Evolutionary conservation across 768 basidiomycete species (phyloP), one percentile per base, ranked within the genome.

Genomic region (Leccinum truebloodii): DNA sequence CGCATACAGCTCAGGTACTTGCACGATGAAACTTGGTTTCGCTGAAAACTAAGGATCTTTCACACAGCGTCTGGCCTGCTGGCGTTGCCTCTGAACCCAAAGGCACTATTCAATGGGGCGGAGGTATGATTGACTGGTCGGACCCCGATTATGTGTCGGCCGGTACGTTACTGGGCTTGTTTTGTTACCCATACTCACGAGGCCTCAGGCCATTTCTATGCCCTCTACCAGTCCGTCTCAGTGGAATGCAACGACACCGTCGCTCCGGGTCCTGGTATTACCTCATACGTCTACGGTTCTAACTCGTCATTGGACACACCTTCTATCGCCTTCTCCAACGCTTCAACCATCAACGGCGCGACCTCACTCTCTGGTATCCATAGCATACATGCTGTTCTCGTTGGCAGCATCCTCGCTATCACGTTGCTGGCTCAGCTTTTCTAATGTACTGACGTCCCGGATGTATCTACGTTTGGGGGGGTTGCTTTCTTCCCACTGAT

Each of bases 71-170:
- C 56, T 94, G 92, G 92, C 88, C 92, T n/a, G 88, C 89, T 6
- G 93, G 92, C 34, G 86, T 90, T 67, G 59, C 78, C 41, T 68
- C 79, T 9, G 80, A 78, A 35, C 78, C 90, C 8, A 74, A 77
- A 53, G 93, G 93, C 26, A 93, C 89, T 8, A 75, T 95, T 35
- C 66, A 83, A 58, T 95, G 93, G 92, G 81, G 86, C 16, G 90
- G 90, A 62, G 92, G 86, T 75, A 80, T 90, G 84, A 91, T 93
- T 75, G 77, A 92, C 77, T 95, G 89, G 88, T 67, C 78, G 20
- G 85, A 94, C 71, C 84, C 89, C 34, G 92, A 94, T 73, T 94
- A 92, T 73, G 59, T 74, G 54, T 71, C 87, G 14, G 86, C 89
- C 20, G 88, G 85, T 78, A 72, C 55, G 74, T 70, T 13, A 4